A percentile compares a stretch with the other conserved stretches of the same genome.
These are phyloP conservation scores for Macadamia tetraphylla DNA, from an alignment of 164 flowering plant species.

Conservation along the genomic window DNA sequence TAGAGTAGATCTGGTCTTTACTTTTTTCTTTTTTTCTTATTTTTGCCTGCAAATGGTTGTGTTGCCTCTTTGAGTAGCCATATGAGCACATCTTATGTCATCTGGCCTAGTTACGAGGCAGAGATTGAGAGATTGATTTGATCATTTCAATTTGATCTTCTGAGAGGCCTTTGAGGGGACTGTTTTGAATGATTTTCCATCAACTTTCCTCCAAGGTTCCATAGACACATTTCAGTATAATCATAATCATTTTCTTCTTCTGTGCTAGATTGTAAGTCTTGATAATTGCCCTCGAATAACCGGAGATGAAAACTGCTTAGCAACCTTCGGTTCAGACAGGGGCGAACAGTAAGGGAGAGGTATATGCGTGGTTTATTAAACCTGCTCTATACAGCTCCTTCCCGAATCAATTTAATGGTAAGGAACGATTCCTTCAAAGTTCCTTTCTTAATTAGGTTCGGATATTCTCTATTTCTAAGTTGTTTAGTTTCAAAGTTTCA, in stretches of 20 bases:
- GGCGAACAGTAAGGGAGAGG: conserved; percentile 17
- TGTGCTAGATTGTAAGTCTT: background rate
- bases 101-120: conserved; percentile 34
- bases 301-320: background rate
- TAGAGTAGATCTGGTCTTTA: no score
- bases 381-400: background rate
- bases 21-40: background rate
- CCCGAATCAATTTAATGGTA: conserved; percentile 17
- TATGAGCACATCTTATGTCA: background rate
- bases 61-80: background rate
- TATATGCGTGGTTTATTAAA: background rate
- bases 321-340: conserved; percentile 30
- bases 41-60: background rate
- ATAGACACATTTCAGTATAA: conserved; percentile 7
- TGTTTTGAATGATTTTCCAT: background rate
- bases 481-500: no score
- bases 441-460: conserved; percentile 18
- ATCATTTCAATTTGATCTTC: background rate
- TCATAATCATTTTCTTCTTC: background rate
- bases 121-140: conserved; percentile 7
- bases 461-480: background rate
- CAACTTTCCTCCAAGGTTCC: conserved; percentile 26
- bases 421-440: conserved; percentile 1
- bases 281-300: conserved; percentile 21
- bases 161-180: conserved; percentile 19